Evolutionary conservation across 2,329 filamentous ascomycete genomes (phyloP).

Genomic region (Hysterium pulicare): DNA sequence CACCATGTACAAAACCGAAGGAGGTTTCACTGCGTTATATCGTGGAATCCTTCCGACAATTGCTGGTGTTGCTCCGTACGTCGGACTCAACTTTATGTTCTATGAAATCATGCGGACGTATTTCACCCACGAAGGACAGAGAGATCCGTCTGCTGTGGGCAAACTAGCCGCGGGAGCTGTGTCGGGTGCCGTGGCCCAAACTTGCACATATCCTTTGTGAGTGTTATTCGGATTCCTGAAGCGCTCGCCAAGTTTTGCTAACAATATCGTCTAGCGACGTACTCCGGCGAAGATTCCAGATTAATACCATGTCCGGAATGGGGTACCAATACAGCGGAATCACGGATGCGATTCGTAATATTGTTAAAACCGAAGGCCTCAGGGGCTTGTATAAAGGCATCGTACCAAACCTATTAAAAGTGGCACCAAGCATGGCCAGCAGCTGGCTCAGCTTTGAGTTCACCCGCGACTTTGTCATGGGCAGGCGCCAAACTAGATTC

Average conservation of each 20-base stretch:
- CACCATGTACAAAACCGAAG: slow-evolving; percentile 87
- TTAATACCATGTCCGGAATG: slow-evolving; percentile 99
- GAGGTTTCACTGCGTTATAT: slow-evolving; percentile 81
- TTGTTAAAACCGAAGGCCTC: slow-evolving; percentile 78
- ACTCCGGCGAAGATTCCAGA: slow-evolving; percentile 88
- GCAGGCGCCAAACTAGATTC: slow-evolving; percentile 27
- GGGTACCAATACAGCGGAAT: slow-evolving; percentile 93
- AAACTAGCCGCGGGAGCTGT: slow-evolving; percentile 89
- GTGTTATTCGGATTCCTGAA: slow-evolving; percentile 32
- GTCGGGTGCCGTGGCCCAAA: slow-evolving; percentile 94
- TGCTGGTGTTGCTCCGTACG: slow-evolving; percentile 92
- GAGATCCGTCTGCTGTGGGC: slow-evolving; percentile 72
- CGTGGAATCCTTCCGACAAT: slow-evolving; percentile 91
- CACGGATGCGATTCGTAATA: slow-evolving; percentile 75
- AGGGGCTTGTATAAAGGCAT: slow-evolving; percentile 93
- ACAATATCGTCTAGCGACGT: slow-evolving; percentile 64
- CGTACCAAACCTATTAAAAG: slow-evolving; percentile 90
- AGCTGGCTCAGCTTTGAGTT: slow-evolving; percentile 98
- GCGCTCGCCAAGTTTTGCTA: not conserved
- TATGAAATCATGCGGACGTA: slow-evolving; percentile 85
- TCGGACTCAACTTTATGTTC: slow-evolving; percentile 97
- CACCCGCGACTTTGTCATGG: slow-evolving; percentile 79
- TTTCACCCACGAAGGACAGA: slow-evolving; percentile 82
- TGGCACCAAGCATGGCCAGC: slow-evolving; percentile 96
- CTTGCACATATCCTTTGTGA: slow-evolving; percentile 97